Evolutionary conservation across 345 rosid genomes (phyloP).

Genomic region (Dipteronia dyeriana): DNA sequence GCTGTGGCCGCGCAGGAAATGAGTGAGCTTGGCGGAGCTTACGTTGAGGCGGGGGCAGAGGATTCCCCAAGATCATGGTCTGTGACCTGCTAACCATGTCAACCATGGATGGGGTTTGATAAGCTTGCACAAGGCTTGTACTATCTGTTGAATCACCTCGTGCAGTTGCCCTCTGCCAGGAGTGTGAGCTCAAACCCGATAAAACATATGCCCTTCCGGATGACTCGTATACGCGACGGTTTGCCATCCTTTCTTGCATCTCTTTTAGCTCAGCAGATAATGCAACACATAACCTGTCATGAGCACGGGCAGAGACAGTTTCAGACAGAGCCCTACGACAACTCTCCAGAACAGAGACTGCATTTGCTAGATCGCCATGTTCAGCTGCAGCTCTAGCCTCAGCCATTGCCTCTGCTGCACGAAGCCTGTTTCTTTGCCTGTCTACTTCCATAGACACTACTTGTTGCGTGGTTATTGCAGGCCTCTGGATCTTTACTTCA

Average conservation of each 20-base stretch:
- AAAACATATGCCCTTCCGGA: slow-evolving; percentile 93
- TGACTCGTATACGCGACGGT: slow-evolving; percentile 71
- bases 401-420: slow-evolving; percentile 87
- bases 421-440: slow-evolving; percentile 81
- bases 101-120: slow-evolving; percentile 90
- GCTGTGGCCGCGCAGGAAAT: slow-evolving; percentile 63
- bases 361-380: slow-evolving; percentile 59
- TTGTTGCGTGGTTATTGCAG: slow-evolving; percentile 40
- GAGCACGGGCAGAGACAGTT: slow-evolving; percentile 57
- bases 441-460: slow-evolving; percentile 82
- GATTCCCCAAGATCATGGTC: slow-evolving; percentile 57
- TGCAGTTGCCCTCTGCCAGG: slow-evolving; percentile 98
- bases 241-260: slow-evolving; percentile 95
- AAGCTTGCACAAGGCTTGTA: slow-evolving; percentile 68
- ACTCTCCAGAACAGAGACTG: slow-evolving; percentile 68
- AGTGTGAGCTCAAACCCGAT: slow-evolving; percentile 94
- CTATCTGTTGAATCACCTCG: slow-evolving; percentile 82
- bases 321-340: slow-evolving; percentile 57
- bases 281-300: slow-evolving; percentile 65
- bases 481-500: slow-evolving; percentile 65
- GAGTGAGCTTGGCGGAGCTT: slow-evolving; percentile 68
- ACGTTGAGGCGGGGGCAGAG: slow-evolving; percentile 37
- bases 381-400: slow-evolving; percentile 89
- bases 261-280: slow-evolving; percentile 84
- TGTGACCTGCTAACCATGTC: slow-evolving; percentile 98